These are phyloP conservation scores for Calonectria hongkongensis DNA, from an alignment of 2,329 filamentous ascomycete species.

Conservation along the genomic window DNA sequence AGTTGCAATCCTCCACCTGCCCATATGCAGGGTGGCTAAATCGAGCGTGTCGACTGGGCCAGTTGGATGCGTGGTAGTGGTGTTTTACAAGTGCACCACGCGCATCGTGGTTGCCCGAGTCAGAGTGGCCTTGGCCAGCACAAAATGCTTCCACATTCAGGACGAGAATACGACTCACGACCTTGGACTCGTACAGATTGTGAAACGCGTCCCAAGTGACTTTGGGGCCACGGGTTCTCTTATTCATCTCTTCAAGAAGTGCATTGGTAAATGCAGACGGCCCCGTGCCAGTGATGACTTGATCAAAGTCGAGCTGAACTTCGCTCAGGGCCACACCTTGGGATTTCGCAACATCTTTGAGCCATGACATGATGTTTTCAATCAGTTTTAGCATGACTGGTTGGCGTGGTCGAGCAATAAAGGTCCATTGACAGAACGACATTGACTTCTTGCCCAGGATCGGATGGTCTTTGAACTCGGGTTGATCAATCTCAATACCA, in stretches of 20 bases:
- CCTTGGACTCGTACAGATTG: conserved; percentile 78
- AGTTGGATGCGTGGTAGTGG: conserved; percentile 84
- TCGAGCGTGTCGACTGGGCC: conserved; percentile 80
- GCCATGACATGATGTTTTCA: conserved; percentile 81
- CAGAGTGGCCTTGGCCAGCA: conserved; percentile 83
- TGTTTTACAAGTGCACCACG: conserved; percentile 81
- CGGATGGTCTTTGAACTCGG: conserved; percentile 77
- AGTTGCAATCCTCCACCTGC: conserved; percentile 83
- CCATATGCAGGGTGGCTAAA: conserved; percentile 81
- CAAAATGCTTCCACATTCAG: conserved; percentile 83
- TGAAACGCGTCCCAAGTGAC: conserved; percentile 81
- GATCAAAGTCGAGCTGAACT: conserved; percentile 81
- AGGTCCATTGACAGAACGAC: conserved; percentile 86
- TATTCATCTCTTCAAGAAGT: conserved; percentile 78
- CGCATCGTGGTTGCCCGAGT: conserved; percentile 82
- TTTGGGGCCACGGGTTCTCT: conserved; percentile 56
- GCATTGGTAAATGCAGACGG: conserved; percentile 82
- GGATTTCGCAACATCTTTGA: conserved; percentile 74
- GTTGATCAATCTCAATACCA: conserved; percentile 82
- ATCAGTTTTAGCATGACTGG: conserved; percentile 82
- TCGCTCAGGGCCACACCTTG: conserved; percentile 76
- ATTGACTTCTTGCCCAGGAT: conserved; percentile 80
- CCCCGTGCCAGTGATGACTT: conserved; percentile 83
- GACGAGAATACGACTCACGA: conserved; percentile 79
- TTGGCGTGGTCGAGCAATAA: conserved; percentile 80